These are phyloP conservation scores for Tetrapisispora nanseiensis DNA, from an alignment of 805 yeast genomes.

Conservation along the genomic window DNA sequence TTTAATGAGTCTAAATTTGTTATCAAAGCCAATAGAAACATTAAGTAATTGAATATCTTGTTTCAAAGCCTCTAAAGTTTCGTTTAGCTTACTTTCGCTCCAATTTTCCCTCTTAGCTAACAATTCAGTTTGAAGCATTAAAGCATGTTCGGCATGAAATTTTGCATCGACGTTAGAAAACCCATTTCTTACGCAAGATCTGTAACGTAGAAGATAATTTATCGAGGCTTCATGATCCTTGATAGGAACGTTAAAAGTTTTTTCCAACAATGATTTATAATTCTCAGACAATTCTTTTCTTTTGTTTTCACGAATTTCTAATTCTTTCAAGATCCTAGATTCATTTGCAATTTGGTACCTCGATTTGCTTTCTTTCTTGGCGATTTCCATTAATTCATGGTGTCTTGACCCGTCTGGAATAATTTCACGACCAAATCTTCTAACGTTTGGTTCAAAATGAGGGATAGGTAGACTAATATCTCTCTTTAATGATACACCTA, in stretches of 20 bases:
- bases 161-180: conserved; percentile 45
- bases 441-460: conserved; percentile 78
- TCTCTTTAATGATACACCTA: conserved; percentile 70
- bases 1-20: conserved; percentile 16
- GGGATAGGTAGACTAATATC: conserved; percentile 69
- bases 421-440: conserved; percentile 77
- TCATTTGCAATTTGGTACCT: conserved; percentile 57
- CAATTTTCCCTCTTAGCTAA: conserved; percentile 31
- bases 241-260: conserved; percentile 14
- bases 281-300: conserved; percentile 27
- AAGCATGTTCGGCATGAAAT: conserved; percentile 45
- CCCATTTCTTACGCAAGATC: conserved; percentile 52
- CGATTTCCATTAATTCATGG: conserved; percentile 36
- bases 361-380: conserved; percentile 50
- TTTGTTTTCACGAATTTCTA: conserved; percentile 33
- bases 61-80: conserved; percentile 13
- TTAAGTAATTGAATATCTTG: conserved; percentile 11
- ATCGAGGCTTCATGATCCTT: conserved; percentile 33
- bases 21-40: conserved; percentile 18
- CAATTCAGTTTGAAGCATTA: conserved; percentile 37
- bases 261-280: conserved; percentile 25
- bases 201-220: conserved; percentile 44
- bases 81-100: conserved; percentile 20
- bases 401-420: conserved; percentile 18
- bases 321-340: conserved; percentile 38